Percentiles rank a stretch among this genome's conserved stretches.
These are phyloP conservation scores for Fusarium graminum DNA, from an alignment of 2,329 filamentous ascomycete genomes.

Conservation along the genomic window DNA sequence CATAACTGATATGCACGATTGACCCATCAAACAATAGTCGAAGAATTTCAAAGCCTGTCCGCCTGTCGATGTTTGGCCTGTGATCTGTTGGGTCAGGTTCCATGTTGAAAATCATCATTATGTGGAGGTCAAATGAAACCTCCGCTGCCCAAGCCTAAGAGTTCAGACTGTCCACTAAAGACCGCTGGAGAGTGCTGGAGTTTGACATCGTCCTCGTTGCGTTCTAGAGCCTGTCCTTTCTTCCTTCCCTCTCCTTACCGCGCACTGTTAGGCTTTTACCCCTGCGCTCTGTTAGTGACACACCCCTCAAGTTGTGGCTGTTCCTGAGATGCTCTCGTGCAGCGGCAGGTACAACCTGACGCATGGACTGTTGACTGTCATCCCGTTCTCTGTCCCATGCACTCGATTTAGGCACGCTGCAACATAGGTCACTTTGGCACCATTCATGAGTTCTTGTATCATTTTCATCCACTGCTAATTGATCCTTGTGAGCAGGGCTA, in stretches of 20 bases:
- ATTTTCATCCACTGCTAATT: slow-evolving; percentile 12
- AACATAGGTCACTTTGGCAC: slow-evolving; percentile 21
- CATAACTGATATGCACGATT: slow-evolving; percentile 9
- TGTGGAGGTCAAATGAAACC: slow-evolving; percentile 19
- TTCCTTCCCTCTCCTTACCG: slow-evolving; percentile 45
- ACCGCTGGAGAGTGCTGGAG: slow-evolving; percentile 16
- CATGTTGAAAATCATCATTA: slow-evolving; percentile 37
- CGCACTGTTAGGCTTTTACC: slow-evolving; percentile 32
- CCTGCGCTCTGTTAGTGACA: slow-evolving; percentile 32
- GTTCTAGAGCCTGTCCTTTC: slow-evolving; percentile 17
- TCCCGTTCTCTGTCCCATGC: slow-evolving; percentile 38
- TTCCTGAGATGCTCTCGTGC: slow-evolving; percentile 24
- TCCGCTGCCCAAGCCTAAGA: slow-evolving; percentile 5
- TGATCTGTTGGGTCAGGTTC: slow-evolving; percentile 20
- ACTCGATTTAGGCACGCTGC: slow-evolving; percentile 1
- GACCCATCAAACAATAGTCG: slow-evolving; percentile 19
- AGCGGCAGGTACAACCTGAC: slow-evolving; percentile 27
- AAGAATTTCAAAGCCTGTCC: slow-evolving; percentile 25
- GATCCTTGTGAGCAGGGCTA: slow-evolving; percentile 43
- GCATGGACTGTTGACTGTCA: slow-evolving; percentile 45
- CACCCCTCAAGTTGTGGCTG: slow-evolving; percentile 21
- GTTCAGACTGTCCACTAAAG: slow-evolving; percentile 10
- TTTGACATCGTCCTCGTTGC: slow-evolving; percentile 5
- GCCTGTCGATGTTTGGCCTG: slow-evolving; percentile 1
- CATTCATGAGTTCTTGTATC: neutral